These are phyloP conservation scores for Begonia fuchsioides DNA, from an alignment of 306 rosid species.

Conservation along the genomic window DNA sequence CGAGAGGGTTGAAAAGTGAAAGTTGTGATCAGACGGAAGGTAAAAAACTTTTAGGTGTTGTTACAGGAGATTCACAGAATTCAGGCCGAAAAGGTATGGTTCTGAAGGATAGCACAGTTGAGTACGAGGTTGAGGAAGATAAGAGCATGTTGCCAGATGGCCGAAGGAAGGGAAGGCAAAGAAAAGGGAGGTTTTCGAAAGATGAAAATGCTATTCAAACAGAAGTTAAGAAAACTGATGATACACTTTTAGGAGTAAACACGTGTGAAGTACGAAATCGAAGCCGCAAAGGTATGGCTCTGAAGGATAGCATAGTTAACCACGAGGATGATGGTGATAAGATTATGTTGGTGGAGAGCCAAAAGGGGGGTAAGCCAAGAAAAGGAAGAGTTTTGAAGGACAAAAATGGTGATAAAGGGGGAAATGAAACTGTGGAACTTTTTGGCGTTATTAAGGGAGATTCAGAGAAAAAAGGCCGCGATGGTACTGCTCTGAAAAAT, in stretches of 20 bases:
- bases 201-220: constrained; percentile 5
- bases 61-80: too few relatives aligned
- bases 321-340: constrained; percentile 6
- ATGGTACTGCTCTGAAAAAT: not conserved
- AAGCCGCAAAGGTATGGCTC: not conserved
- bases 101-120: too few relatives aligned
- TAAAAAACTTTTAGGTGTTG: not conserved
- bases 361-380: constrained; percentile 12
- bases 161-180: constrained; percentile 11
- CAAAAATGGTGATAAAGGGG: constrained; percentile 6
- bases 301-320: not conserved
- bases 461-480: not conserved
- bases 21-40: constrained; percentile 1
- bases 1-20: constrained; percentile 12
- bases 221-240: not conserved
- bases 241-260: not conserved
- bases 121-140: not conserved
- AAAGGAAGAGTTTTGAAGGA: constrained; percentile 16
- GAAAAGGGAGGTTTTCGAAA: constrained; percentile 18
- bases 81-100: not conserved
- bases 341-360: constrained; percentile 1
- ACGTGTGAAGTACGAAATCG: too few relatives aligned
- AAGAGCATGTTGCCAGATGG: constrained; percentile 2
- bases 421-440: not conserved
- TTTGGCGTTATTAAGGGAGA: not conserved